A percentile compares a stretch with the other conserved stretches of the same genome.
phyloP scores from a whole-genome alignment of 192 early-diverging fungal genomes.

The Mortierella alpina region DNA sequence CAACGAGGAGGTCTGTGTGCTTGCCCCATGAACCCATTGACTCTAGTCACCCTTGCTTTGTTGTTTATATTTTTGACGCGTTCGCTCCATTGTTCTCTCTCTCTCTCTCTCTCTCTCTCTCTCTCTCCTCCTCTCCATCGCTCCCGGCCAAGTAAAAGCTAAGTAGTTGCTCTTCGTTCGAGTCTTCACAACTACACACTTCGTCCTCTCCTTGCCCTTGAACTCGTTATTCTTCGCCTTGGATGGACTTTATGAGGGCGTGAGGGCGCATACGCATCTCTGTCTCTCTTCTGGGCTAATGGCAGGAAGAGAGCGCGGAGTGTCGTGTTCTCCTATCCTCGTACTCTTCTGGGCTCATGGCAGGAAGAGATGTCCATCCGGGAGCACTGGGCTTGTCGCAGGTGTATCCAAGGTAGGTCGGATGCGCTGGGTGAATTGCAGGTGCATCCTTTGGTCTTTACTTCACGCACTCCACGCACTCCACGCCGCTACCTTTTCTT shows the following conservation, averaged over 20 bases:
- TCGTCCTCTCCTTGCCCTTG: too few species aligned
- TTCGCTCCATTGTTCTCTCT: not conserved
- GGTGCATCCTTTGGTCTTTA: conserved; percentile 18
- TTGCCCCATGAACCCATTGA: not conserved
- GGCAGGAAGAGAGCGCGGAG: conserved; percentile 8
- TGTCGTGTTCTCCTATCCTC: conserved; percentile 26
- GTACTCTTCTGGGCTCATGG: conserved; percentile 14
- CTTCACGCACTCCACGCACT: not conserved
- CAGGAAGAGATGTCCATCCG: conserved; percentile 26
- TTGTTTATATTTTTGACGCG: not conserved
- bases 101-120: not conserved
- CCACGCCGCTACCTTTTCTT: not conserved
- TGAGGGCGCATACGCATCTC: conserved; percentile 11
- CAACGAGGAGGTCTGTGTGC: not conserved
- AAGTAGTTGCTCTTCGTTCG: too few species aligned
- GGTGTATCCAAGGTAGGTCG: conserved; percentile 21
- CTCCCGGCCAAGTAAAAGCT: not conserved
- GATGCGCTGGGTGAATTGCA: conserved; percentile 21
- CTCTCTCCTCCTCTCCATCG: not conserved
- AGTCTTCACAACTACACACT: too few species aligned
- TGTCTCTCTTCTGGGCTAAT: conserved; percentile 16
- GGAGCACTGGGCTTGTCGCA: conserved; percentile 28
- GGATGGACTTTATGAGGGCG: conserved; percentile 26
- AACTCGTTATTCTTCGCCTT: conserved; percentile 14
- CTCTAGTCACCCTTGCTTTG: too few species aligned